These are phyloP conservation scores for Paraphaeosphaeria minitans DNA, from an alignment of 2,329 filamentous ascomycete genomes.

Conservation along the genomic window DNA sequence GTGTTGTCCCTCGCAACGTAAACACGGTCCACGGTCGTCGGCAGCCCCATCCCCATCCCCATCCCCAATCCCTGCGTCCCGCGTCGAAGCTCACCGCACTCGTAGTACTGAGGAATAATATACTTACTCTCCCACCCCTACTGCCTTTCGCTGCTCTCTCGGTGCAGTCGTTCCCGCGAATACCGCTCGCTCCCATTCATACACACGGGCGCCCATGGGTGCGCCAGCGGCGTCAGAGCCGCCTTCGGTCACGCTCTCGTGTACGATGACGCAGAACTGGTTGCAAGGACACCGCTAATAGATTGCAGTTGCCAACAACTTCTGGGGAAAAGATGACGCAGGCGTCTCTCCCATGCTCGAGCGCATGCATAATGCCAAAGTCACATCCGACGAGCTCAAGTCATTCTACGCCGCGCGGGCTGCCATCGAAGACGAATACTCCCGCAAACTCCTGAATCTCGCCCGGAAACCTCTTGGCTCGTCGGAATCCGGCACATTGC, in stretches of 20 bases:
- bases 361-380: conserved; percentile 93
- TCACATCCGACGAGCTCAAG: conserved; percentile 91
- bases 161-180: conserved; percentile 12
- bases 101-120: background rate
- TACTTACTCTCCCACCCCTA: background rate
- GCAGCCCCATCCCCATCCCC: background rate
- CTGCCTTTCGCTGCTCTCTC: background rate
- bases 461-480: conserved; percentile 89
- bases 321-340: conserved; percentile 99
- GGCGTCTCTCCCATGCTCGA: conserved; percentile 89
- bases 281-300: conserved; percentile 34
- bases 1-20: background rate
- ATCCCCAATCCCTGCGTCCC: conserved; percentile 7
- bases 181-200: conserved; percentile 26
- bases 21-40: conserved; percentile 10
- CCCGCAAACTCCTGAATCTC: conserved; percentile 83
- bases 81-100: background rate
- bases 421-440: conserved; percentile 95
- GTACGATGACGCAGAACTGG: conserved; percentile 49
- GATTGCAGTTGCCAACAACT: conserved; percentile 91
- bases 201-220: conserved; percentile 59
- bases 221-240: conserved; percentile 62
- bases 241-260: conserved; percentile 71
- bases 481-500: conserved; percentile 81
- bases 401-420: conserved; percentile 90